Evolutionary conservation across 1,284 basidiomycete species (phyloP).

Genomic region (Tremellales sp.): DNA sequence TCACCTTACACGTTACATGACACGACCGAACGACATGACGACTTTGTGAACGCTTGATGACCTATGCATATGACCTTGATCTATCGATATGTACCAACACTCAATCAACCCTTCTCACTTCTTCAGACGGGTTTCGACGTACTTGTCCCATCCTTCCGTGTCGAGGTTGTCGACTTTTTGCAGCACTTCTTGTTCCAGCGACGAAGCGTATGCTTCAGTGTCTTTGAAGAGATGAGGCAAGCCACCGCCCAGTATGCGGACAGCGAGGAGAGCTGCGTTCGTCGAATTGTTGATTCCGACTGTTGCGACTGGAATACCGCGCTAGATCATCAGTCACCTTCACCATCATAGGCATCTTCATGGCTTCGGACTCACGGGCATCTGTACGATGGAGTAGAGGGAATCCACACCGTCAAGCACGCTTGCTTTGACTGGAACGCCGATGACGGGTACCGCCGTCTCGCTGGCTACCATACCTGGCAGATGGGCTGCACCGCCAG

Average conservation of each 20-base stretch:
- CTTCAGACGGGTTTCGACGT: constrained; percentile 53
- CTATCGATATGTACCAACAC: too few species aligned
- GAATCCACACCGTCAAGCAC: constrained; percentile 93
- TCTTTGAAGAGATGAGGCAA: constrained; percentile 63
- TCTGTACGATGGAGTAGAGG: constrained; percentile 95
- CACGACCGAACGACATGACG: too few species aligned
- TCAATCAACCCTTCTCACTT: too few species aligned
- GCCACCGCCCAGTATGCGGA: constrained; percentile 76
- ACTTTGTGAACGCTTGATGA: too few species aligned
- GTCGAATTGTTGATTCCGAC: constrained; percentile 96
- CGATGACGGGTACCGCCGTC: constrained; percentile 88
- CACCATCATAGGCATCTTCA: neutral
- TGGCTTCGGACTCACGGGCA: constrained; percentile 68
- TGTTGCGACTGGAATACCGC: constrained; percentile 94
- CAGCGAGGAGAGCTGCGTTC: constrained; percentile 88
- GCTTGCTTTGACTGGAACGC: constrained; percentile 95
- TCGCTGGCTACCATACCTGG: constrained; percentile 98
- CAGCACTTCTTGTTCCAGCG: constrained; percentile 76
- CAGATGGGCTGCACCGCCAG: constrained; percentile 94
- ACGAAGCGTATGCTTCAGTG: constrained; percentile 72
- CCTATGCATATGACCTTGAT: too few species aligned
- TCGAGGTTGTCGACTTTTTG: constrained; percentile 74
- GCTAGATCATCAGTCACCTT: constrained; percentile 50
- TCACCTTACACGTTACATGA: too few species aligned
- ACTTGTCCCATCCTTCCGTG: constrained; percentile 81